Evolutionary conservation across 2,329 filamentous ascomycete species (phyloP), one percentile per base, ranked within the genome.

Genomic region (Botrytis medusae): DNA sequence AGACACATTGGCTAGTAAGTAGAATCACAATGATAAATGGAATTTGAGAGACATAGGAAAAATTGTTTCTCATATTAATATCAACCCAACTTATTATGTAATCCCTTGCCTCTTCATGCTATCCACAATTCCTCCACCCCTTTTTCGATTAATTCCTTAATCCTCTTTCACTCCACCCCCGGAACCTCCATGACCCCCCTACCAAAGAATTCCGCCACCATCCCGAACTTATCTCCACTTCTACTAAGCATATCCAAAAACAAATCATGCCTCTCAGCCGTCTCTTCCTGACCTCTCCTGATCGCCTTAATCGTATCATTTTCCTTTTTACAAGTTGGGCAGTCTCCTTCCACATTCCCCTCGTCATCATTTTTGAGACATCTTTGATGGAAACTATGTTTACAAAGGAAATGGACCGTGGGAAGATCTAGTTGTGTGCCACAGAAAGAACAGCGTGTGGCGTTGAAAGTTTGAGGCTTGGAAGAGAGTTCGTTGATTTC

Each of bases 391-490:
- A 98, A 99, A 74, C 92, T 95, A 82, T 99, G 96, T 82, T 97
- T 97, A 85, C 96, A 99, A 76, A 99, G 83, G 82, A 99, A 99
- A 81, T 99, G 96, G 65, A 99, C 95, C 0, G 91, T 93, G 0
- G 96, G 96, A 20, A 98, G 85, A 77, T 98, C 95, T 29, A 98
- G 86, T 40, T 89, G 87, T 54, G 74, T 74, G 4, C 90, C 88
- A 81, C 96, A 99, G 69, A 92, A 91, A 42, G 92, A 91, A 81
- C 96, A 99, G 69, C 96, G 89, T 48, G 94, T 95, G 0, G 94
- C 91, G 81, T 97, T 93, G 86, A 99, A 98, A 1, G 97, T 92
- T 32, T 91, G 90, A 0, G 96, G 95, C 80, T 97, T 95, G 14
- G 87, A 87, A 12, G 88, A 88, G 0, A 99, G 87, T 67, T 95